These are phyloP conservation scores for Neofusicoccum kwambonambiense DNA, from an alignment of 2,329 filamentous ascomycete species.

Conservation along the genomic window DNA sequence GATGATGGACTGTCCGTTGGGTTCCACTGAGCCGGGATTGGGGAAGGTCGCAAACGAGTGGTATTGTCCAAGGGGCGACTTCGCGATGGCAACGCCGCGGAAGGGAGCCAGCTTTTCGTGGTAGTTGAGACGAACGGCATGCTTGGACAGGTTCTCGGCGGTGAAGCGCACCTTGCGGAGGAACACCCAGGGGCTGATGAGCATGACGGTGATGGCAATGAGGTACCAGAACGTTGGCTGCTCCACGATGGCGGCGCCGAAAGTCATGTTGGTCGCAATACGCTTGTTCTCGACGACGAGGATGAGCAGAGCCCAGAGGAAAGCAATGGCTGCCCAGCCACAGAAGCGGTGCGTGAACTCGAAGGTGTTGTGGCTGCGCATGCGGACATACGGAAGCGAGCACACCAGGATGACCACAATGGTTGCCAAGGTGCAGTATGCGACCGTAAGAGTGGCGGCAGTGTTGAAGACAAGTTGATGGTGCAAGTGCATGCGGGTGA, in stretches of 20 bases:
- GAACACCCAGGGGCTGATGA: constrained; percentile 71
- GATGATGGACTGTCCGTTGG: constrained; percentile 29
- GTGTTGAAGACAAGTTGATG: constrained; percentile 19
- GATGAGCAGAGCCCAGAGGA: constrained; percentile 33
- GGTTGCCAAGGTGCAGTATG: constrained; percentile 25
- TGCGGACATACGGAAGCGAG: constrained; percentile 27
- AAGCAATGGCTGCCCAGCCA: constrained; percentile 31
- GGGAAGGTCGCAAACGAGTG: constrained; percentile 41
- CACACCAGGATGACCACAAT: constrained; percentile 29
- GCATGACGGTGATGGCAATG: constrained; percentile 59
- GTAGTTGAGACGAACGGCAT: constrained; percentile 67
- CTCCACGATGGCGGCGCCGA: constrained; percentile 42
- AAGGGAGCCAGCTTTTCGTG: constrained; percentile 28
- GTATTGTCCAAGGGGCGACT: constrained; percentile 33
- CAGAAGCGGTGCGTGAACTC: constrained; percentile 36
- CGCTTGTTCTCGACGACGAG: constrained; percentile 18
- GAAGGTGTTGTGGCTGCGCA: constrained; percentile 31
- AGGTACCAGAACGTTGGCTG: constrained; percentile 68
- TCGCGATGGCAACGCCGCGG: constrained; percentile 32
- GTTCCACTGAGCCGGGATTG: constrained; percentile 25
- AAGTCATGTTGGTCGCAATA: constrained; percentile 28
- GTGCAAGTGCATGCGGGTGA: constrained; percentile 28
- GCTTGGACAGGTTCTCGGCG: constrained; percentile 66
- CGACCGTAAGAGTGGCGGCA: constrained; percentile 22
- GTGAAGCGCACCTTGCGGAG: constrained; percentile 67